These are phyloP conservation scores for Backusella australiensis DNA, from an alignment of 192 early-diverging fungal genomes.

Conservation along the genomic window DNA sequence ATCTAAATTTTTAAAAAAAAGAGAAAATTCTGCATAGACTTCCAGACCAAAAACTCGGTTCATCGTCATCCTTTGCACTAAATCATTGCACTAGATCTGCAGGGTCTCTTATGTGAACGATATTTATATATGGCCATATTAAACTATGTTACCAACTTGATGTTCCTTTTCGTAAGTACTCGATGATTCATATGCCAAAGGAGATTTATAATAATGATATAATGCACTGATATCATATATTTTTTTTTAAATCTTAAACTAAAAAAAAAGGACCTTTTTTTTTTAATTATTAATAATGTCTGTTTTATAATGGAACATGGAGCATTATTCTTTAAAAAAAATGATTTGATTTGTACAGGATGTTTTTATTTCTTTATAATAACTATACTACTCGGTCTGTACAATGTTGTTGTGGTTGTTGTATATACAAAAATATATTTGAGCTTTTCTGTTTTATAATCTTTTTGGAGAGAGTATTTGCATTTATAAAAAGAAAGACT, in stretches of 20 bases:
- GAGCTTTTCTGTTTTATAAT: neutral
- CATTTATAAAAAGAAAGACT: neutral
- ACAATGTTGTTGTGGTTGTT: neutral
- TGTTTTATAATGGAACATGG: neutral
- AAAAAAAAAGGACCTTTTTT: neutral
- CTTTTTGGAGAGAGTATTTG: too few relatives aligned
- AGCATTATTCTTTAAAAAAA: neutral
- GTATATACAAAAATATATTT: neutral
- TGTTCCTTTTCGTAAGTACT: neutral
- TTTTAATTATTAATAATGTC: too few relatives aligned
- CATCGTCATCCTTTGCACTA: neutral
- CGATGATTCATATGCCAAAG: neutral
- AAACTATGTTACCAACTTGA: neutral
- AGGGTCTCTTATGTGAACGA: neutral
- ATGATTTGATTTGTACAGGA: neutral
- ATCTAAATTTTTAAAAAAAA: neutral
- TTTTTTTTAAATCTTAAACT: neutral
- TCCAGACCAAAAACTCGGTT: neutral
- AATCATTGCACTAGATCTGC: neutral
- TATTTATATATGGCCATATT: neutral
- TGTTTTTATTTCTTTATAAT: neutral
- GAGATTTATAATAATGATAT: neutral
- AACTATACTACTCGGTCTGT: neutral
- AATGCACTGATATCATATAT: too few relatives aligned
- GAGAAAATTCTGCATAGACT: too few relatives aligned